phyloP scores from a whole-genome alignment of 73 alveolate species.

The Paramecium primaurelia region DNA sequence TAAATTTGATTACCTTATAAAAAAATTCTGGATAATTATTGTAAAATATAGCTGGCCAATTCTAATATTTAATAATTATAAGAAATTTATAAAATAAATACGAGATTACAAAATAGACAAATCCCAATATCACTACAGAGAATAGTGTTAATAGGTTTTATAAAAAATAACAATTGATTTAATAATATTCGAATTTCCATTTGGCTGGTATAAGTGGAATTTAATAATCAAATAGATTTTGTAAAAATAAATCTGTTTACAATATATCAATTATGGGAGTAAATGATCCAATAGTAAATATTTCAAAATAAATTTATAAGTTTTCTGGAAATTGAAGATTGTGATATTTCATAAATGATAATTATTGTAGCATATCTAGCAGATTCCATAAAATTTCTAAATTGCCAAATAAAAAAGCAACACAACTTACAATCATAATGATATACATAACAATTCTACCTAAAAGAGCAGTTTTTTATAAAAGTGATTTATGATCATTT shows the following conservation, averaged over 20 bases:
- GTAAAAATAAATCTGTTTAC: neutral
- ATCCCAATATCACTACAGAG: neutral
- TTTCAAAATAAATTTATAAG: neutral
- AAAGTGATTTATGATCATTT: neutral
- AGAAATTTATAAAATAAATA: too few species aligned
- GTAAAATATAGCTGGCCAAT: neutral
- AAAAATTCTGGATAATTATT: too few species aligned
- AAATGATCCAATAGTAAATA: neutral
- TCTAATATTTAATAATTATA: too few species aligned
- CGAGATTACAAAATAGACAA: neutral
- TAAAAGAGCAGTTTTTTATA: neutral
- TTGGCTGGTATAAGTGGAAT: neutral
- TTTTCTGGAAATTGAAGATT: neutral
- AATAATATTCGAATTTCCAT: neutral
- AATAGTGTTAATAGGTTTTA: neutral
- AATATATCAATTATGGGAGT: neutral
- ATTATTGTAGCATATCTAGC: neutral
- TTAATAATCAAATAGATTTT: too few species aligned
- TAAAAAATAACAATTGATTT: neutral
- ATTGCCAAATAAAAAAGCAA: neutral
- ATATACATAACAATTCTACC: neutral
- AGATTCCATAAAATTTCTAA: neutral
- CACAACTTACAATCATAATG: neutral
- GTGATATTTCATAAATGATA: neutral
- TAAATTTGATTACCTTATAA: too few species aligned